These are phyloP conservation scores for Thermomucor indicae-seudaticae DNA, from an alignment of 371 early-diverging fungal genomes.

Conservation along the genomic window DNA sequence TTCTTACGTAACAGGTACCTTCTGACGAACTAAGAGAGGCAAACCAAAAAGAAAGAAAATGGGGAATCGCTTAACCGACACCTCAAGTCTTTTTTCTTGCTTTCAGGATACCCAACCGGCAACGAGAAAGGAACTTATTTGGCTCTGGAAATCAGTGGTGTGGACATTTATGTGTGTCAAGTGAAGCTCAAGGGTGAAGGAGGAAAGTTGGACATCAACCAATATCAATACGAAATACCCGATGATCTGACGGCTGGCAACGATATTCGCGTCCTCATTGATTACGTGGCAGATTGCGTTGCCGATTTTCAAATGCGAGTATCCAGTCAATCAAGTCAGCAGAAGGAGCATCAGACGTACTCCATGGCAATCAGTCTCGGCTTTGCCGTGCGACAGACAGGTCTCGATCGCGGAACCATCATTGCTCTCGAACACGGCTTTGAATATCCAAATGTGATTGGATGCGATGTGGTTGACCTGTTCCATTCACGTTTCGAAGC, in stretches of 20 bases:
- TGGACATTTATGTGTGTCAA: slow-evolving; percentile 48
- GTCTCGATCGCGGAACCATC: slow-evolving; percentile 35
- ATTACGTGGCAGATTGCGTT: slow-evolving; percentile 45
- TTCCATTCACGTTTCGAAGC: slow-evolving; percentile 28
- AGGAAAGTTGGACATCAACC: slow-evolving; percentile 44
- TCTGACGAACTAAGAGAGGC: no score
- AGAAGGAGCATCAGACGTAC: slow-evolving; percentile 14
- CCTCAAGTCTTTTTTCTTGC: neutral
- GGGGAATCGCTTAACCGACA: neutral
- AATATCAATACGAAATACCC: slow-evolving; percentile 74
- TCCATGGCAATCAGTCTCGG: slow-evolving; percentile 42
- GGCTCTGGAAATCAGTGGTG: slow-evolving; percentile 90
- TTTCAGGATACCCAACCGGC: slow-evolving; percentile 67
- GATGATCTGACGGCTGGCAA: slow-evolving; percentile 70
- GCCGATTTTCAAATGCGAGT: slow-evolving; percentile 38
- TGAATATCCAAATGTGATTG: slow-evolving; percentile 37
- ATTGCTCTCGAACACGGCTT: slow-evolving; percentile 42
- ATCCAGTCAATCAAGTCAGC: slow-evolving; percentile 11
- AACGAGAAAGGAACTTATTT: slow-evolving; percentile 84
- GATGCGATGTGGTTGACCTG: slow-evolving; percentile 35
- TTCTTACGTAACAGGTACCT: slow-evolving; percentile 42
- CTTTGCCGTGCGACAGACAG: slow-evolving; percentile 40
- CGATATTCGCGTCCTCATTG: slow-evolving; percentile 31
- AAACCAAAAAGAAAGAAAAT: neutral
- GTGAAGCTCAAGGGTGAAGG: slow-evolving; percentile 45